Evolutionary conservation across 441 rosid species (phyloP), one percentile per base, ranked within the genome.

Genomic region (Raphanus hybrid): DNA sequence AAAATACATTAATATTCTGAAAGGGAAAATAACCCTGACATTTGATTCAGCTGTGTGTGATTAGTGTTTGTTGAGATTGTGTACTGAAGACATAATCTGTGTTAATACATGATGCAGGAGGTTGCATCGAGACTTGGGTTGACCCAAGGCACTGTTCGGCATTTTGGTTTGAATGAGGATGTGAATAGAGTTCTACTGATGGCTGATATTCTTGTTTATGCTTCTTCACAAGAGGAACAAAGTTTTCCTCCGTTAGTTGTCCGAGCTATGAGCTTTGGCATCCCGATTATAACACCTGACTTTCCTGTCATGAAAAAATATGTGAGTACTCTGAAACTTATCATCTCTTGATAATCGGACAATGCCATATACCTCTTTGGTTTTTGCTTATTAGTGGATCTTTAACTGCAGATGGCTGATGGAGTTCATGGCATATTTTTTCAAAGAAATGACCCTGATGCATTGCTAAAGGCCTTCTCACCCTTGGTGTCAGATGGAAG

Each of bases 171-270:
- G 82, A 84, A 88, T 81, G 87, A 82, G 64, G 93, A 96, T 84
- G 94, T 86, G 75, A 89, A 92, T 79, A 78, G 86, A 59, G 83
- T 91, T 74, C 79, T 96, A 71, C 71, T 87, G 72, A 88, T 91
- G 94, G 90, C 97, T 39, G 98, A 96, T 84, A 85, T 94, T 84
- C 89, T 96, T 82, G 84, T 96, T 70, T 92, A 94, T 83, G 95
- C 90, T 75, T 89, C 99, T 81, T 94, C 96, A 70, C 98, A 91
- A 83, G 98, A 92, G 83, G 98, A 94, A 78, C 98, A 94, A 83
- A 90, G 86, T 71, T 96, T 96, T 70, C 96, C 98, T 71, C 84
- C 98, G 61, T 69, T 96, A 68, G 79, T 96, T 78, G 82, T 90
- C 75, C 92, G 97, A 81, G 96, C 98, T 76, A 91, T 96, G 99